Base-by-base conservation (phyloP, 176 grass and related monocot genomes). In the Elaeis guineensis region DNA sequence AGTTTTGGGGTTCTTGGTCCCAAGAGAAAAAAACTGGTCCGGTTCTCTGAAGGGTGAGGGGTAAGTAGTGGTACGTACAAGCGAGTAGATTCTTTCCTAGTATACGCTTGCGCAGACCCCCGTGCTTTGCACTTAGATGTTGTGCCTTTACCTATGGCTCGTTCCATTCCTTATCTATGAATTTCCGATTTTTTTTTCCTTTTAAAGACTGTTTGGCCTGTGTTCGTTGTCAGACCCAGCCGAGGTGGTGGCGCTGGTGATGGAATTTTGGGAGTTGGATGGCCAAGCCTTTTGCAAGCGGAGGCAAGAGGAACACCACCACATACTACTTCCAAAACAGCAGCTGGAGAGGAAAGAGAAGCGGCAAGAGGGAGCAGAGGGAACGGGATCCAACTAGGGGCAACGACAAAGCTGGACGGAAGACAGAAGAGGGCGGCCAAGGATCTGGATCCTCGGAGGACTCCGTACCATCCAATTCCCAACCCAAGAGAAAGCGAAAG, bases 381-480 rank as follows among this genome's bases (percentile, higher is more conserved):
- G 15, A 15, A 39, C 86, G 55, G 28, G 14, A 44, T 44, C 35
- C 9, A 9, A 44, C 35, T 44, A 78, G 75, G 70, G 79, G 60
- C 58, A 77, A 65, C 49, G 44, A 18, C 1, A 71, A 64, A 17
- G 53, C 67, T 25, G 69, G 58, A 57, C 67, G 29, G 56, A 53
- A 71, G 19, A 74, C 52, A 17, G 35, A 67, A 65, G 61, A 50
- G 75, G 83, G 24, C 66, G 73, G 35, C 35, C 35, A 73, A 78
- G 78, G 84, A 93, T 93, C 93, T 97, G 93, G 93, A 97, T 97
- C 87, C 87, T 21, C 62, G 65, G 58, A 63, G 66, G 81, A 86
- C 74, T 78, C 81, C 77, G 28, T 75, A 79, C 68, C 75, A 87
- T 75, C 83, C 63, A 66, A 77, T 59, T 78, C 73, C 60, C 49